Conservation (phyloP, 2,329 filamentous ascomycete genomes). For the Ceratocystis diversiconidia region DNA sequence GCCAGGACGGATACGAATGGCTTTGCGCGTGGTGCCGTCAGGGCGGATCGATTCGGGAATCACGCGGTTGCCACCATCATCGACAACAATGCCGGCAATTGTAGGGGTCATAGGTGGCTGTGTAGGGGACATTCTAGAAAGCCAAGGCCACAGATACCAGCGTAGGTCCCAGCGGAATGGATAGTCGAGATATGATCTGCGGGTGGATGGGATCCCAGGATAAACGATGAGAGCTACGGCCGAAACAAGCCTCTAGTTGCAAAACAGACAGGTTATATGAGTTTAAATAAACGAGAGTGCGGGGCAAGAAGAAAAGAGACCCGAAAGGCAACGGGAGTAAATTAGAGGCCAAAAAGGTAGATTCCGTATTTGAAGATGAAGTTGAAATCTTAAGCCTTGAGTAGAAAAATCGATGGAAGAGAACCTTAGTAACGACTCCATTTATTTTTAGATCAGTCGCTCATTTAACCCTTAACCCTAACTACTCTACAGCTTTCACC, state of each 20-base stretch:
- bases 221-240: background rate
- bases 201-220: background rate
- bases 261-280: background rate
- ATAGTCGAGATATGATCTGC: background rate
- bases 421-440: no score
- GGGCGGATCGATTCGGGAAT: constrained; percentile 78
- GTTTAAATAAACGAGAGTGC: background rate
- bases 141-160: background rate
- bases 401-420: background rate
- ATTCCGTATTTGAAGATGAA: background rate
- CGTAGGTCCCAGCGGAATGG: background rate
- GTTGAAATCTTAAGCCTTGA: background rate
- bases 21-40: constrained; percentile 82
- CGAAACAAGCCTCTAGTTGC: background rate
- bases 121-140: background rate
- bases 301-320: background rate
- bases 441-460: no score
- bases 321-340: background rate
- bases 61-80: constrained; percentile 64
- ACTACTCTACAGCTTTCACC: no score
- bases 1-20: constrained; percentile 85
- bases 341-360: background rate
- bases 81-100: constrained; percentile 58
- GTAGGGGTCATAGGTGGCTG: background rate
- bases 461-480: no score